phyloP scores from a whole-genome alignment of 768 basidiomycete species.

The Cystobasidium onofrii region DNA sequence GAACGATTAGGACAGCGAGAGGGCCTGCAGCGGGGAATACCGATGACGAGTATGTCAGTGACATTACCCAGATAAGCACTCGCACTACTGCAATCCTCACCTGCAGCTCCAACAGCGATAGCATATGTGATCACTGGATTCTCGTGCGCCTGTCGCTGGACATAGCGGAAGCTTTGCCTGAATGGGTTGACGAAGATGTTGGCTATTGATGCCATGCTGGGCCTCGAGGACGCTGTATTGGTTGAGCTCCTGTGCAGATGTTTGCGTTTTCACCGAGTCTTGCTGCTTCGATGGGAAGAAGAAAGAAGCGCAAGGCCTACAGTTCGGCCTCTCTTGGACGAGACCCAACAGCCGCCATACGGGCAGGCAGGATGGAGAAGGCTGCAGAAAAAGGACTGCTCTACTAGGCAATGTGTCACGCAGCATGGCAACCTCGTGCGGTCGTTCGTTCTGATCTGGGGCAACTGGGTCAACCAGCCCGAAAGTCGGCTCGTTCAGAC shows the following conservation, averaged over 20 bases:
- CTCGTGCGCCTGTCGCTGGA: slow-evolving; percentile 29
- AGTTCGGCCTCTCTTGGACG: too few relatives aligned
- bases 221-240: background rate
- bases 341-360: too few relatives aligned
- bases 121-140: slow-evolving; percentile 21
- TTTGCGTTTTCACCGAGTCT: background rate
- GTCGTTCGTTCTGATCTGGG: too few relatives aligned
- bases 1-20: slow-evolving; percentile 38
- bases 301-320: too few relatives aligned
- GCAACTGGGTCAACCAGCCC: too few relatives aligned
- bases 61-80: background rate
- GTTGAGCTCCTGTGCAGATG: background rate
- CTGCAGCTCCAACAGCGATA: slow-evolving; percentile 8
- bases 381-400: too few relatives aligned
- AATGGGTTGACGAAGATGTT: slow-evolving; percentile 12
- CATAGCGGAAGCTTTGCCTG: slow-evolving; percentile 11
- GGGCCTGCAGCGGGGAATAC: slow-evolving; percentile 35
- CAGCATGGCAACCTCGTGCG: too few relatives aligned
- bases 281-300: too few relatives aligned
- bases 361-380: too few relatives aligned
- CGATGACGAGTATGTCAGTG: too few relatives aligned
- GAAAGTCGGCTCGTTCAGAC: too few relatives aligned
- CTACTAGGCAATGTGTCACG: too few relatives aligned
- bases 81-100: slow-evolving; percentile 6
- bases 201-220: slow-evolving; percentile 17